Evolutionary conservation across 306 rosid genomes (phyloP).

Genomic region (barrel medic (Medicago truncatula)): DNA sequence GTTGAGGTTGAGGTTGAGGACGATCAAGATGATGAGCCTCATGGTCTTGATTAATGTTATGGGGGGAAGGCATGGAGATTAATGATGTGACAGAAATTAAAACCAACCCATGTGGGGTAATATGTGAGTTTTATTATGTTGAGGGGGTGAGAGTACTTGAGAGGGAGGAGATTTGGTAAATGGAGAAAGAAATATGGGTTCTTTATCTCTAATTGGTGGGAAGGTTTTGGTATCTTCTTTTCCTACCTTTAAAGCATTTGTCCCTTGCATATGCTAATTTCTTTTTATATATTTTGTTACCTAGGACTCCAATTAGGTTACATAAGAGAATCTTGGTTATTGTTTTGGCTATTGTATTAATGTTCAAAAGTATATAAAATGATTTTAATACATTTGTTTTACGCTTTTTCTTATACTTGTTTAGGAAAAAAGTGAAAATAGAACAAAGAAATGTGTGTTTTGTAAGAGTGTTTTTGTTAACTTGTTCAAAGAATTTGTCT

Average conservation of each 20-base stretch:
- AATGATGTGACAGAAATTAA: constrained; percentile 10
- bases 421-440: constrained; percentile 9
- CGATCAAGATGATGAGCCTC: background rate
- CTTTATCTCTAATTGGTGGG: constrained; percentile 55
- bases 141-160: background rate
- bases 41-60: background rate
- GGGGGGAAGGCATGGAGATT: constrained; percentile 44
- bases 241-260: constrained; percentile 62
- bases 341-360: constrained; percentile 10
- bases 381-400: background rate
- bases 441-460: background rate
- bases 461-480: constrained; percentile 10
- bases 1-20: background rate
- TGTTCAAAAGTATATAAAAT: background rate
- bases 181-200: constrained; percentile 44
- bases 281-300: background rate
- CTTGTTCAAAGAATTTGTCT: constrained; percentile 12
- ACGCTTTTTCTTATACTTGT: constrained; percentile 22
- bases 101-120: constrained; percentile 32
- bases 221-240: constrained; percentile 97
- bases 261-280: background rate
- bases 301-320: background rate
- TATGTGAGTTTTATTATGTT: constrained; percentile 41
- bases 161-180: constrained; percentile 41
- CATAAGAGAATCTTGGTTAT: constrained; percentile 6